phyloP scores from a whole-genome alignment of 257 asterid genomes.

The Jaltomata sinuosa region DNA sequence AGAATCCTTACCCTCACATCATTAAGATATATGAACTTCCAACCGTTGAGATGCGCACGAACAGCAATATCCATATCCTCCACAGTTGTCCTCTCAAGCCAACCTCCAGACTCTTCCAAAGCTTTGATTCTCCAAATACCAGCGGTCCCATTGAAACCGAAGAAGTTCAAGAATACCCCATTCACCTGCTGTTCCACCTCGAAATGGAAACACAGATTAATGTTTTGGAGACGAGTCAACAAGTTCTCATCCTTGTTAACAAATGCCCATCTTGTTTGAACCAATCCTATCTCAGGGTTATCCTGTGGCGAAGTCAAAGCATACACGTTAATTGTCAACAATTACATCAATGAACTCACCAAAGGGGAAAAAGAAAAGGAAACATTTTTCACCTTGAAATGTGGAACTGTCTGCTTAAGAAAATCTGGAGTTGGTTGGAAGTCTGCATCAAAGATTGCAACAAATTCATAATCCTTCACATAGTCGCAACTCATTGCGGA shows the following conservation, averaged over 20 bases:
- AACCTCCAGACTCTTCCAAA: constrained; percentile 66
- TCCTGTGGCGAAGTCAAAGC: constrained; percentile 30
- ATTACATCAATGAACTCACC: not conserved
- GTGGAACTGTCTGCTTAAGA: constrained; percentile 57
- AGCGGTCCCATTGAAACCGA: constrained; percentile 72
- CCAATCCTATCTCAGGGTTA: constrained; percentile 51
- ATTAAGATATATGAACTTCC: constrained; percentile 59
- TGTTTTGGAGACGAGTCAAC: constrained; percentile 61
- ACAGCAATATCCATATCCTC: constrained; percentile 76
- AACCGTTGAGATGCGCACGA: constrained; percentile 60
- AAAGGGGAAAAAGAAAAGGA: not conserved
- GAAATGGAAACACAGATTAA: constrained; percentile 57
- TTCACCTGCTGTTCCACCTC: constrained; percentile 81
- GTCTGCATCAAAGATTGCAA: constrained; percentile 74
- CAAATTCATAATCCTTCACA: constrained; percentile 55
- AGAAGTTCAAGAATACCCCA: constrained; percentile 61
- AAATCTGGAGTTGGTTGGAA: constrained; percentile 63
- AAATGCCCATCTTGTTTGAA: constrained; percentile 64
- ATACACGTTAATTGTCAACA: not conserved
- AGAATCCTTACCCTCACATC: constrained; percentile 44
- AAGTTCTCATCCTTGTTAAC: constrained; percentile 67
- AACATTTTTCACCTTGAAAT: constrained; percentile 37
- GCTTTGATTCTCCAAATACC: constrained; percentile 75
- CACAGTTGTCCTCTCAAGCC: constrained; percentile 71
- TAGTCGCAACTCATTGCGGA: constrained; percentile 68